Evolutionary conservation across 371 early-diverging fungal genomes (phyloP).

Genomic region (Mortierella sp.): DNA sequence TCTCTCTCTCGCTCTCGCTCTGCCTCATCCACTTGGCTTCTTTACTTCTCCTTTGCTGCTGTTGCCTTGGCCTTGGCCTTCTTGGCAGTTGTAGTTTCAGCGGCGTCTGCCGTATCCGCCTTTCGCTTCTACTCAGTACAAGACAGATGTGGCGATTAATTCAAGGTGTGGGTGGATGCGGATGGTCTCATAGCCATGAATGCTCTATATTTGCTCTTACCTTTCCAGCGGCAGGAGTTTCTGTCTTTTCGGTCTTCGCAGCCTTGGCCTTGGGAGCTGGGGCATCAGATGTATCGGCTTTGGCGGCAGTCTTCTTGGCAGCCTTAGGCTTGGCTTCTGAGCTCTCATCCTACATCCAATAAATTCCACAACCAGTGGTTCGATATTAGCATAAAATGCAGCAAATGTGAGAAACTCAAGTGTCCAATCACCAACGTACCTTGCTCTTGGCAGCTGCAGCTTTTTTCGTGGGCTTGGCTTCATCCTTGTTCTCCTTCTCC

Average conservation of each 20-base stretch:
- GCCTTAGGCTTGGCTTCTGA: slow-evolving; percentile 18
- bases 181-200: no score
- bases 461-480: no score
- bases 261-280: slow-evolving; percentile 13
- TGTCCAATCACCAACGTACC: no score
- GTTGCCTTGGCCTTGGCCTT: slow-evolving; percentile 34
- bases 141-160: not conserved
- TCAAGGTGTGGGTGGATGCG: not conserved
- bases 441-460: slow-evolving; percentile 11
- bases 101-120: slow-evolving; percentile 24
- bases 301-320: slow-evolving; percentile 20
- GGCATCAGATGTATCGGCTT: slow-evolving; percentile 1
- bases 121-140: slow-evolving; percentile 23
- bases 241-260: slow-evolving; percentile 7
- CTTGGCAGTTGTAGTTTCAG: slow-evolving; percentile 20
- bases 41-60: slow-evolving; percentile 30
- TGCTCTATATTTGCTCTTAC: slow-evolving; percentile 5
- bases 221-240: slow-evolving; percentile 8
- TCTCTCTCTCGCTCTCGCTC: not conserved
- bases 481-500: slow-evolving; percentile 5
- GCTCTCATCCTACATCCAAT: no score
- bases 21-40: slow-evolving; percentile 6
- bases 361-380: no score
- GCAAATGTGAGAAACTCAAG: no score
- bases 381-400: no score